Conservation (phyloP, 78 protist genomes). For the Speleostelium caveatum region DNA sequence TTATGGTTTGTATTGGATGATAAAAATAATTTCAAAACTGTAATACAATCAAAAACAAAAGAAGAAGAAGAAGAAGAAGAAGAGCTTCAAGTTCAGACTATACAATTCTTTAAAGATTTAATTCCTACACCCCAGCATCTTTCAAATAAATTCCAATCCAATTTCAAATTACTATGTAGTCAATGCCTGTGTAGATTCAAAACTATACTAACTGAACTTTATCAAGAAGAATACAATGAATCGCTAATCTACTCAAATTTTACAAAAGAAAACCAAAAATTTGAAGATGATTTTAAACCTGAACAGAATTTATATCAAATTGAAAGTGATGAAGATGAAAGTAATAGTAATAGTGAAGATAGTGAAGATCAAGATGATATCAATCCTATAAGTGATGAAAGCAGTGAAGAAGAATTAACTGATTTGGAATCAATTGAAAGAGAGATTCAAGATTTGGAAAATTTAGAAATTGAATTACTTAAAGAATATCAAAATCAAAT, state of each 20-base stretch:
- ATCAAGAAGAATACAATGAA: conserved; percentile 33
- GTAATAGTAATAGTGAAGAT: neutral
- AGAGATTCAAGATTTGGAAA: conserved; percentile 21
- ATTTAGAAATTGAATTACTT: conserved; percentile 34
- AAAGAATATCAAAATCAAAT: conserved; percentile 30
- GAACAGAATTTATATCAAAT: neutral
- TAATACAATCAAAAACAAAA: too few relatives aligned
- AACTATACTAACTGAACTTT: conserved; percentile 33
- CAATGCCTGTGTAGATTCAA: conserved; percentile 48
- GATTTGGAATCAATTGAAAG: neutral
- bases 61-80: too few relatives aligned
- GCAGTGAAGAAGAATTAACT: neutral
- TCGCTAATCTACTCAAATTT: conserved; percentile 10
- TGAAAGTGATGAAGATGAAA: neutral
- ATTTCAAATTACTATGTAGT: conserved; percentile 46
- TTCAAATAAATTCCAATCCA: too few relatives aligned
- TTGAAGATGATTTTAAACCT: neutral
- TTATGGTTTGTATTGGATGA: neutral
- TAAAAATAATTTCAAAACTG: too few relatives aligned
- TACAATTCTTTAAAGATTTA: too few relatives aligned
- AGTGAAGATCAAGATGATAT: neutral
- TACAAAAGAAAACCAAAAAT: neutral
- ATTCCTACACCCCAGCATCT: too few relatives aligned
- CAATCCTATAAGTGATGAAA: neutral
- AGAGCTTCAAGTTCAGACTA: too few relatives aligned